Base-by-base conservation (phyloP, 768 basidiomycete species). In the Panaeolus papilionaceus region DNA sequence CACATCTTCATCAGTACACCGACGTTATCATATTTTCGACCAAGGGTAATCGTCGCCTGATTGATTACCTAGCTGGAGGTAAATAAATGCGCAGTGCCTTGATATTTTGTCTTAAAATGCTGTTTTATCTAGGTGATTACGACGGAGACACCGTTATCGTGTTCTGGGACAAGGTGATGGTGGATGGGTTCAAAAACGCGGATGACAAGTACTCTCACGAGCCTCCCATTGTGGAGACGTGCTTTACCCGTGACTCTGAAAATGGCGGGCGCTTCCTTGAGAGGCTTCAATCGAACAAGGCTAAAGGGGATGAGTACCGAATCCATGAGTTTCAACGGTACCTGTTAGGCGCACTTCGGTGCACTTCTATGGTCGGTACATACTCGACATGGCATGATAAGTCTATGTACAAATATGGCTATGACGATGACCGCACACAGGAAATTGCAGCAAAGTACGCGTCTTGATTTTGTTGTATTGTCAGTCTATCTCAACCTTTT, bases 11-110 rank as follows among this genome's bases (percentile, higher is more conserved):
- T 38, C 75, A 83, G 40, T 81, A 86, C 37, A 75, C 75, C 1
- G 87, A 91, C 73, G 88, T 92, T 0, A 88, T 92, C 44, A 82
- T 88, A 2, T 84, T 84, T 62, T 82, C 86, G n/a, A 80, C 83
- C 0, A 79, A 83, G 72, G 88, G 86, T 0, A 39, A 72, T n/a
- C 79, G 89, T 10, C 84, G 89, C 66, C 80, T 88, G 14, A 84
- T 89, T 7, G 90, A 90, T 69, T 83, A 87, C 69, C 80, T 92
- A 20, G 88, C 85, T 45, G 89, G 89, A 66, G 90, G 90, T 88
- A 66, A 58, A 79, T 71, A 23, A 40, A 18, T 9, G 20, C 28
- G 23, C 38, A 2, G 37, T 37, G 14, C 38, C 23, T 10, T 10
- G 10, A 11, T 6, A 23, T 26, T 26, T 62, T 23, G 16, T 47